phyloP scores from a whole-genome alignment of 306 rosid genomes.

The Hippophae gyantsensis region DNA sequence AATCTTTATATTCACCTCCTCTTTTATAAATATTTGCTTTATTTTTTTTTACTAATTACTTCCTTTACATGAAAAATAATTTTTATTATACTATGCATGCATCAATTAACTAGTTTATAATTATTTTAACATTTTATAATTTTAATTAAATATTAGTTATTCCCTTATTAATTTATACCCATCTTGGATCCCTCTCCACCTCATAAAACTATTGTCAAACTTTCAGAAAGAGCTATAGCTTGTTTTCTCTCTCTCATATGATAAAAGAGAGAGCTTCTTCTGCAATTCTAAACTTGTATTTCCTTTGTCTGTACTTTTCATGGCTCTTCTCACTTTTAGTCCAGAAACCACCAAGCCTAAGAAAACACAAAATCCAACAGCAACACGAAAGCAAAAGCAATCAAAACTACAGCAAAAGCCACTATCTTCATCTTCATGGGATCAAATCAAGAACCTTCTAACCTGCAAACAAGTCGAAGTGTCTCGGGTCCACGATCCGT shows the following conservation, averaged over 20 bases:
- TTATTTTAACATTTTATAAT: no score
- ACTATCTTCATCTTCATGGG: constrained; percentile 53
- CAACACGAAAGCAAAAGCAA: constrained; percentile 26
- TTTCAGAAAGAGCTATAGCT: background rate
- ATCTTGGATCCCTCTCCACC: constrained; percentile 23
- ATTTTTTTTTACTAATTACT: no score
- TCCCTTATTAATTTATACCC: background rate
- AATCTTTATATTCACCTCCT: no score
- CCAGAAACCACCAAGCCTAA: constrained; percentile 40
- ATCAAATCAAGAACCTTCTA: constrained; percentile 75
- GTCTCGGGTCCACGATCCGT: constrained; percentile 63
- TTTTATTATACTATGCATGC: no score
- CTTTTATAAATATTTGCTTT: no score
- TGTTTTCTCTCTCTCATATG: background rate
- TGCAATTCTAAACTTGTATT: constrained; percentile 4
- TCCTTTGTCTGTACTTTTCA: constrained; percentile 12
- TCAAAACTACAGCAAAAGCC: constrained; percentile 28
- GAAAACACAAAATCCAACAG: constrained; percentile 8
- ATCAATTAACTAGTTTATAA: no score
- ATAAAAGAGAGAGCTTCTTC: constrained; percentile 14
- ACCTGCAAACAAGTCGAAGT: constrained; percentile 86
- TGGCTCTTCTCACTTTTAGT: constrained; percentile 54
- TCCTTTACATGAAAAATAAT: no score
- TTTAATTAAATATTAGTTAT: no score
- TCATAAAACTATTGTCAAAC: constrained; percentile 3